Evolutionary conservation across 345 rosid species (phyloP), one percentile per base, ranked within the genome.

Genomic region (Euclidium syriacum): DNA sequence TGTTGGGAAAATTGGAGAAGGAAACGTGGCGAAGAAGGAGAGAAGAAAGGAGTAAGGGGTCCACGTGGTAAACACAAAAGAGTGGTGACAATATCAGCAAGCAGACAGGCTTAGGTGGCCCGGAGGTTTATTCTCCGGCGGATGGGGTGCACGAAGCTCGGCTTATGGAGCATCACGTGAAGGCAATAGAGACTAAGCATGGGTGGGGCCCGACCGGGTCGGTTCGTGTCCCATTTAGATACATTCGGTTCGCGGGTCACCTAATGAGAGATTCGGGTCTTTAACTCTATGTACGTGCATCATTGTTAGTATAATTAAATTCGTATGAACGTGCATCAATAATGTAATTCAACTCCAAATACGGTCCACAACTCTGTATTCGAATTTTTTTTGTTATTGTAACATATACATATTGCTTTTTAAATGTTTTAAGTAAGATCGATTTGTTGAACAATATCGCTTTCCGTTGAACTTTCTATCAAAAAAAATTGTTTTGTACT

Each of bases 321-420:
- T 17, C 29, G 14, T 40, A 57, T 50, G 70, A 71, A 71, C 59
- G 70, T 56, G 70, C 70, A 71, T 57, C 63, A 71, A 71, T 71
- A 38, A 63, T 71, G 57, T 49, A 22, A 55, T 63, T 47, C 48
- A 64, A 63, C 43, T 47, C 52, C 5, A 40, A 63, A 57, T 34
- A 67, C 51, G 67, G 68, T 46, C 68, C 68, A 61, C 57, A 53
- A 53, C 47, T 39, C 18, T 60, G 67, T 29, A 66, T n/a, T 65
- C 48, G 11, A 44, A 46, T 16, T 54, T 27, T 33, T 16, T 46
- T 36, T 36, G 41, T 36, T 3, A 36, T 36, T 6, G 1, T 10
- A 36, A 35, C 40, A 4, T 6, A 36, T 36, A 36, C 10, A 3
- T 36, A 30, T 30, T 51, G 17, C 47, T 41, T 42, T 26, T 68